These are phyloP conservation scores for Sclerotinia nivalis DNA, from an alignment of 2,329 filamentous ascomycete species.

Conservation along the genomic window DNA sequence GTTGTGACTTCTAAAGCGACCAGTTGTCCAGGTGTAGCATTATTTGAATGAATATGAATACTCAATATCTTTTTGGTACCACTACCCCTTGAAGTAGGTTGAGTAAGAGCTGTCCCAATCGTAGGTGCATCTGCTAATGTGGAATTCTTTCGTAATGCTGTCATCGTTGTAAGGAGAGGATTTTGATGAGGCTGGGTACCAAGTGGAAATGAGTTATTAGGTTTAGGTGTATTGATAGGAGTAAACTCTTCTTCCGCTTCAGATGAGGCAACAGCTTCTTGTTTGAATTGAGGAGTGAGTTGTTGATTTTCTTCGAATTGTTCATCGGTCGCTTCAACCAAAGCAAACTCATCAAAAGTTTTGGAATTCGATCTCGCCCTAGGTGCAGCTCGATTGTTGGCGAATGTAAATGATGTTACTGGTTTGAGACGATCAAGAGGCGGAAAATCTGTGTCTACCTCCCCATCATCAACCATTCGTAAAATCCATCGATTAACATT, in stretches of 20 bases:
- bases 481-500: constrained; percentile 83
- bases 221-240: constrained; percentile 40
- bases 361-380: constrained; percentile 67
- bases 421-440: constrained; percentile 72
- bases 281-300: constrained; percentile 65
- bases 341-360: constrained; percentile 78
- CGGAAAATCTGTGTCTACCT: constrained; percentile 83
- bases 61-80: constrained; percentile 70
- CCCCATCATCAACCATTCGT: constrained; percentile 80
- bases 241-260: constrained; percentile 47
- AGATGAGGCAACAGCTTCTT: constrained; percentile 49
- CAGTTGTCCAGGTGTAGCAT: constrained; percentile 70
- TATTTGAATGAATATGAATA: constrained; percentile 69
- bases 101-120: constrained; percentile 37
- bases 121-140: constrained; percentile 59
- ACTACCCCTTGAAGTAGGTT: constrained; percentile 44
- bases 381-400: constrained; percentile 66
- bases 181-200: constrained; percentile 49
- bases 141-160: constrained; percentile 53
- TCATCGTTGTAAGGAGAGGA: constrained; percentile 60
- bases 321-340: constrained; percentile 69
- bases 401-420: constrained; percentile 77
- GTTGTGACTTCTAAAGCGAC: constrained; percentile 75
- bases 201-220: constrained; percentile 38
- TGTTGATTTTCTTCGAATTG: constrained; percentile 70